These are phyloP conservation scores for Alloascoidea africana DNA, from an alignment of 805 yeast genomes.

Conservation along the genomic window DNA sequence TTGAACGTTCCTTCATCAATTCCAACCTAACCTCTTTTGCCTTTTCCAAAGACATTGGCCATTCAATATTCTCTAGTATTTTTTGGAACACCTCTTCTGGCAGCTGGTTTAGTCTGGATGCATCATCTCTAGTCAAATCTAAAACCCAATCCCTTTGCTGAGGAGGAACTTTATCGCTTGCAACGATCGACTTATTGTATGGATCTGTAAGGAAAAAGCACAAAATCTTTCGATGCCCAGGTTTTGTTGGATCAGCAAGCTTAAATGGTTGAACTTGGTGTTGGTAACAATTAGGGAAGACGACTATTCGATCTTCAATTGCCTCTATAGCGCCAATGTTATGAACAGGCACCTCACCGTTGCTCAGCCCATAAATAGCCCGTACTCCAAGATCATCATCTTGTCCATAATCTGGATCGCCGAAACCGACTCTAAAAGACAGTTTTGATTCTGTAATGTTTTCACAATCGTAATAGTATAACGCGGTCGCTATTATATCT, in stretches of 20 bases:
- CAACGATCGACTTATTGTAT: conserved; percentile 14
- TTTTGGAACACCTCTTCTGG: conserved; percentile 6
- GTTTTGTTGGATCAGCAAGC: conserved; percentile 19
- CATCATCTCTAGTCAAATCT: conserved; percentile 5
- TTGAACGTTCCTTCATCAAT: conserved; percentile 21
- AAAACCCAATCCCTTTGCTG: conserved; percentile 23
- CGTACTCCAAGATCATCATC: conserved; percentile 15
- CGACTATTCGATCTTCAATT: conserved; percentile 16
- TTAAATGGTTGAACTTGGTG: conserved; percentile 25
- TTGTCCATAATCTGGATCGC: conserved; percentile 22
- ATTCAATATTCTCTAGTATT: conserved; percentile 2
- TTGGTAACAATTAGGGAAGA: conserved; percentile 25
- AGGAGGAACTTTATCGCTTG: conserved; percentile 22
- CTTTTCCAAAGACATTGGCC: conserved; percentile 13
- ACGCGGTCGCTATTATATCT: conserved; percentile 24
- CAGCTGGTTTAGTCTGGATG: conserved; percentile 3
- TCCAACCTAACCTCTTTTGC: conserved; percentile 16
- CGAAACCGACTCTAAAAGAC: conserved; percentile 17
- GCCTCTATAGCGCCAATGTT: conserved; percentile 16
- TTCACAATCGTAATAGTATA: conserved; percentile 25
- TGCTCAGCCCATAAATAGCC: conserved; percentile 17
- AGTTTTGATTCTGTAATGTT: conserved; percentile 22
- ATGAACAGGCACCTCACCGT: conserved; percentile 15
- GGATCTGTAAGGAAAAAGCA: conserved; percentile 27
- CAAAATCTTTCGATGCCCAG: conserved; percentile 24